These are phyloP conservation scores for Penicillium capsulatum DNA, from an alignment of 2,329 filamentous ascomycete species.

Conservation along the genomic window DNA sequence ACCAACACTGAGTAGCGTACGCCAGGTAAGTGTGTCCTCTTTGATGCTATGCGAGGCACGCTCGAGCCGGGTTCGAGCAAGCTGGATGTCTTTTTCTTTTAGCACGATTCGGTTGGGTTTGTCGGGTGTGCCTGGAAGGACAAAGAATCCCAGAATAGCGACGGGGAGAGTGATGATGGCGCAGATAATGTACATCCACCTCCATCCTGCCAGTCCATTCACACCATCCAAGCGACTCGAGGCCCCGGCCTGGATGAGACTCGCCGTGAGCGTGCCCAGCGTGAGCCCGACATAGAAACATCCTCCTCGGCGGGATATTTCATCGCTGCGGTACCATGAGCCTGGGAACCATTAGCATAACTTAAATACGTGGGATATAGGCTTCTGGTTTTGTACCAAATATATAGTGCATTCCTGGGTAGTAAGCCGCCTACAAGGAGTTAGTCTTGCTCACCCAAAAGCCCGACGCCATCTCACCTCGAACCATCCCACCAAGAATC, in stretches of 20 bases:
- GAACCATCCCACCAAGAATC: slow-evolving; percentile 54
- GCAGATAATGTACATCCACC: slow-evolving; percentile 57
- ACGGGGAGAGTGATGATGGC: slow-evolving; percentile 54
- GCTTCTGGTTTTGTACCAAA: slow-evolving; percentile 24
- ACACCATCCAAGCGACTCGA: slow-evolving; percentile 43
- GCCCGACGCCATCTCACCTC: slow-evolving; percentile 33
- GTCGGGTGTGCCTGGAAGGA: slow-evolving; percentile 51
- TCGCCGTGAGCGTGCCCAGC: slow-evolving; percentile 51
- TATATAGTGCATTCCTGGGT: slow-evolving; percentile 37
- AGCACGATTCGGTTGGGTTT: slow-evolving; percentile 50
- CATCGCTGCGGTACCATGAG: slow-evolving; percentile 50
- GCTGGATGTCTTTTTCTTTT: slow-evolving; percentile 45
- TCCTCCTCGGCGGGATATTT: slow-evolving; percentile 48
- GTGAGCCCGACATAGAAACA: slow-evolving; percentile 52
- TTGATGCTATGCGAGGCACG: slow-evolving; percentile 41
- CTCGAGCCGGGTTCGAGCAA: slow-evolving; percentile 46
- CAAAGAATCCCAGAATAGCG: slow-evolving; percentile 49
- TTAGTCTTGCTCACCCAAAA: neutral
- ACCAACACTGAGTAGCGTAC: slow-evolving; percentile 32
- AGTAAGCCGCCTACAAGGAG: slow-evolving; percentile 31
- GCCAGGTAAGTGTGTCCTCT: slow-evolving; percentile 27
- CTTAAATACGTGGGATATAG: neutral
- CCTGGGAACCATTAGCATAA: slow-evolving; percentile 11
- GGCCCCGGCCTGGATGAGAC: slow-evolving; percentile 47
- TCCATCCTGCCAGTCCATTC: slow-evolving; percentile 47